Conservation (phyloP, 2,329 filamentous ascomycete species). For the Geoglossum cookeanum region DNA sequence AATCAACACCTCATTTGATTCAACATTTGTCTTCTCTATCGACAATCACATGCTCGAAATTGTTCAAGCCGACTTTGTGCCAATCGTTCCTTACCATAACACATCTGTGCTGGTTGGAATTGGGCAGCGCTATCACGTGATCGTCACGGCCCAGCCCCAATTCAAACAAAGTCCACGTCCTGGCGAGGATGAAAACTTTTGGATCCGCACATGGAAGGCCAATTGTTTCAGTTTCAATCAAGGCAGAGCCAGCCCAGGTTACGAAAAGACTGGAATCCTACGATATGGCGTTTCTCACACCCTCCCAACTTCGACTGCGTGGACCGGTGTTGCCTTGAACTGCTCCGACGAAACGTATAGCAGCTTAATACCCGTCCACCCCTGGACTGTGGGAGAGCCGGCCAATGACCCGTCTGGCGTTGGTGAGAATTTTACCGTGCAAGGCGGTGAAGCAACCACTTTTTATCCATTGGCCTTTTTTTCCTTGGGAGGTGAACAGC, state of each 20-base stretch:
- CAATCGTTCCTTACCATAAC: constrained; percentile 42
- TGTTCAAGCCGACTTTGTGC: constrained; percentile 45
- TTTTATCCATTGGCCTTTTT: background rate
- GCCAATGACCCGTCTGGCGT: background rate
- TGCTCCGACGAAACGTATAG: background rate
- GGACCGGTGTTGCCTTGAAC: background rate
- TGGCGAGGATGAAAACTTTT: constrained; percentile 13
- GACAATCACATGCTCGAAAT: constrained; percentile 43
- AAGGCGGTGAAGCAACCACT: background rate
- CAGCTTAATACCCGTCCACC: background rate
- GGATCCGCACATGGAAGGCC: constrained; percentile 16
- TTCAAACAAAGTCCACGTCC: constrained; percentile 7
- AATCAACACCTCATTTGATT: constrained; percentile 23
- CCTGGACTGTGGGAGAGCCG: background rate
- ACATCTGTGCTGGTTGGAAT: constrained; percentile 23
- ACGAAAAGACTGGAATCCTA: background rate
- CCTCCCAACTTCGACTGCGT: background rate
- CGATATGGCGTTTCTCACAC: background rate
- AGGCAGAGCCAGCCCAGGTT: background rate
- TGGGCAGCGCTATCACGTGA: constrained; percentile 23
- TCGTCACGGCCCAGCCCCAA: constrained; percentile 17
- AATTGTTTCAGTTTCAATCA: background rate
- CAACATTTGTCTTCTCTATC: constrained; percentile 24
- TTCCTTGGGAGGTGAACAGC: background rate
- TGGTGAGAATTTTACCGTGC: background rate